Evolutionary conservation across 441 rosid species (phyloP).

Genomic region (Eruca vesicaria): DNA sequence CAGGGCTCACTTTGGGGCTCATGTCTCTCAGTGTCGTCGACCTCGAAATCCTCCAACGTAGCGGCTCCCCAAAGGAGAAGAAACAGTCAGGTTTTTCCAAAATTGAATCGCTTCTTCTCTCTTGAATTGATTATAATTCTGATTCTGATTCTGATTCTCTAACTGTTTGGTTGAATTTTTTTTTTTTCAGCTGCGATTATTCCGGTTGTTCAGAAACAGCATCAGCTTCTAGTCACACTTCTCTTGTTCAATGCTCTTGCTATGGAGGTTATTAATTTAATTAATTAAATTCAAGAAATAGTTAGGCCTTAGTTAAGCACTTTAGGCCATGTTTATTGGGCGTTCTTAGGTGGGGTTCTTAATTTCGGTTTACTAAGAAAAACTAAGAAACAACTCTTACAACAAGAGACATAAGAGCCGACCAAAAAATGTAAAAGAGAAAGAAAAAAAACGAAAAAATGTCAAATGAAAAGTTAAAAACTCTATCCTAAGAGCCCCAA

Average conservation of each 20-base stretch:
- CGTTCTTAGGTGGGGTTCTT: no score
- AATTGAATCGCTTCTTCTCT: neutral
- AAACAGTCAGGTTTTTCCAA: constrained; percentile 67
- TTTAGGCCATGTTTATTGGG: no score
- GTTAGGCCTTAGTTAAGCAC: no score
- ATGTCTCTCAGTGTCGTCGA: constrained; percentile 90
- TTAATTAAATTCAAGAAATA: no score
- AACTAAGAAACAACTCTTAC: no score
- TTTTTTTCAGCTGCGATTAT: constrained; percentile 58
- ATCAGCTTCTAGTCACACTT: constrained; percentile 90
- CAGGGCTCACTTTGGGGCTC: constrained; percentile 86
- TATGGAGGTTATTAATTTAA: constrained; percentile 69
- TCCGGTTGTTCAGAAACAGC: constrained; percentile 95
- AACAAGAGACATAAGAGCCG: no score
- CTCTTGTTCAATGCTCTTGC: constrained; percentile 85
- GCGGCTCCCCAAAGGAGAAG: constrained; percentile 74
- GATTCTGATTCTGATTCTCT: neutral
- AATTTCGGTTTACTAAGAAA: no score
- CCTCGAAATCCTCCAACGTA: constrained; percentile 83
- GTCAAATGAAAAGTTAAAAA: no score
- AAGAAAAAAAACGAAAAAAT: no score
- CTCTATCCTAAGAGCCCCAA: no score
- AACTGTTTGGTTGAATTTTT: neutral
- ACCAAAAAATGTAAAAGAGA: no score
- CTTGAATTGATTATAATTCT: neutral